Base-by-base conservation (phyloP, 2,329 filamentous ascomycete species). In the Pseudopithomyces maydicus region DNA sequence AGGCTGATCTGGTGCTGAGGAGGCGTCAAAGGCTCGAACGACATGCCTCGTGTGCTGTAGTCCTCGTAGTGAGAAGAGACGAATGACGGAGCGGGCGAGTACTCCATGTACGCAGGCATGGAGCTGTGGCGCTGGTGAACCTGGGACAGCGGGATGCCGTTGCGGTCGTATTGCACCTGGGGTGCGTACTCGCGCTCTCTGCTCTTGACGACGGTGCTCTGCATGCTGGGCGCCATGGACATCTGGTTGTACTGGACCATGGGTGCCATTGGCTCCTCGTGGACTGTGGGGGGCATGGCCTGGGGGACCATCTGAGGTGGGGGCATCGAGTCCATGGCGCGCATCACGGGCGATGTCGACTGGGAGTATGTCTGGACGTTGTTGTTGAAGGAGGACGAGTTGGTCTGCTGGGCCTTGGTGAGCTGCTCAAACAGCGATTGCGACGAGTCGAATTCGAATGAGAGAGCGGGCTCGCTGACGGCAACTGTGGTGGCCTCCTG, bases 361-460 rank as follows among this genome's bases (percentile, higher is more conserved):
- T 96, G 92, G 52, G 89, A 90, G 72, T 90, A 90, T 52, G 79
- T 81, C 78, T 78, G 82, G 67, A 82, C 80, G 70, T 81, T 82
- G 63, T 90, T 91, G 78, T 87, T 92, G 84, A 97, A 98, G 1
- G 94, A 97, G 3, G 95, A 98, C 7, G 94, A 96, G 81, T 96
- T 98, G 78, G 93, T 94, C 84, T 98, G 95, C 80, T 99, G 95
- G 46, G 94, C 93, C 83, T 98, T 99, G 70, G 95, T 99, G 81
- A 99, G 88, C 83, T 99, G 95, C 84, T 99, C 95, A 77, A 97
- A 99, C 59, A 99, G 89, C 67, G 95, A 98, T 80, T 99, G 95
- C 33, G 95, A 98, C 22, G 95, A 97, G 81, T 99, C 95, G 80
- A 97, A 99, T 79, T 99, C 92, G 82, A 99, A 99, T 1, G 95